Conservation (phyloP, 2,329 filamentous ascomycete species). For the Aspergillus unguis region DNA sequence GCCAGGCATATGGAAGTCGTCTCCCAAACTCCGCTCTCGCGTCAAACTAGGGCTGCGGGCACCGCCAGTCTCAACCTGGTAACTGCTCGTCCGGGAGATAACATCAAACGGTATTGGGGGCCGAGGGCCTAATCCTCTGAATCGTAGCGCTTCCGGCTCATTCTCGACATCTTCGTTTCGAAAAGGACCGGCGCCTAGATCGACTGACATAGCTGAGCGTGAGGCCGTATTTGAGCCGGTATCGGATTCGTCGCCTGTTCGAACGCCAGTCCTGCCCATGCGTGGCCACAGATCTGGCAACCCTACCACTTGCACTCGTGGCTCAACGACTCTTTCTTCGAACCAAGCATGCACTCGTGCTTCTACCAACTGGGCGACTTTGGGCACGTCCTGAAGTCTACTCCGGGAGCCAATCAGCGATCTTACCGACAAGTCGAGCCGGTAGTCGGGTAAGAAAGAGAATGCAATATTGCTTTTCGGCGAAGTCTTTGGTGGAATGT, state of each 20-base stretch:
- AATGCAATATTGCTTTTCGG: slow-evolving; percentile 86
- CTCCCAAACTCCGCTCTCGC: slow-evolving; percentile 31
- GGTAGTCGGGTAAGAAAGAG: slow-evolving; percentile 69
- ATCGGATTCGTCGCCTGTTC: slow-evolving; percentile 42
- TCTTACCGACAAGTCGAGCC: slow-evolving; percentile 62
- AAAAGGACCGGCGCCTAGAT: slow-evolving; percentile 23
- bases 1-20: slow-evolving; percentile 41
- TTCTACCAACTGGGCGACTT: slow-evolving; percentile 64
- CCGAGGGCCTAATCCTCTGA: slow-evolving; percentile 29
- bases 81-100: slow-evolving; percentile 34
- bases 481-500: slow-evolving; percentile 44
- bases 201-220: slow-evolving; percentile 27
- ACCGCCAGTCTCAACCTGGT: slow-evolving; percentile 32
- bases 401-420: slow-evolving; percentile 62
- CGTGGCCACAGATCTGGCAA: slow-evolving; percentile 61
- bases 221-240: slow-evolving; percentile 33
- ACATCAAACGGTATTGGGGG: slow-evolving; percentile 31
- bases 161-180: slow-evolving; percentile 21
- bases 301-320: slow-evolving; percentile 63
- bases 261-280: slow-evolving; percentile 49
- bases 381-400: slow-evolving; percentile 63
- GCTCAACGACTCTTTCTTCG: slow-evolving; percentile 64
- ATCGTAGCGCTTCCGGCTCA: slow-evolving; percentile 34
- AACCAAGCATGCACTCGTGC: slow-evolving; percentile 64
- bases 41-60: slow-evolving; percentile 32